Percentiles rank a stretch among this genome's conserved stretches.
phyloP scores from a whole-genome alignment of 78 protist genomes.

The Creolimax fragrantissima region DNA sequence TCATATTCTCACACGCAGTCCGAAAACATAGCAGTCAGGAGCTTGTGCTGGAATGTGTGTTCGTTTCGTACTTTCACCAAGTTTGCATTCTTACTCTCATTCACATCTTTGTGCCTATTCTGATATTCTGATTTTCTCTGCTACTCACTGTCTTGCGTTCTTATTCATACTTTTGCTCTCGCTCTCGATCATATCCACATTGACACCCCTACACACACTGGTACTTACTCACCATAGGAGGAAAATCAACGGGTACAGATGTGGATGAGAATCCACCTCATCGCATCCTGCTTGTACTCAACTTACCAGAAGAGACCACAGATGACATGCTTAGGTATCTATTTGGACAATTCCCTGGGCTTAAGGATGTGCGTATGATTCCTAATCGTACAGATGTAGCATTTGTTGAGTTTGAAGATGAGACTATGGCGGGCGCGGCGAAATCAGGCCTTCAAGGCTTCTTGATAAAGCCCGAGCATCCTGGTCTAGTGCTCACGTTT shows the following conservation, averaged over 20 bases:
- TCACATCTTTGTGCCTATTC: too few species aligned
- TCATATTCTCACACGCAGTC: too few species aligned
- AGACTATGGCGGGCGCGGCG: neutral
- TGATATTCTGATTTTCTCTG: too few species aligned
- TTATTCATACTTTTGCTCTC: too few species aligned
- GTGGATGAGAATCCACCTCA: constrained; percentile 12
- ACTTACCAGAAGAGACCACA: constrained; percentile 65
- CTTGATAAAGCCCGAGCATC: neutral
- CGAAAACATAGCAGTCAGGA: too few species aligned
- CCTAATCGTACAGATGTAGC: constrained; percentile 72
- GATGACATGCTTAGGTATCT: constrained; percentile 53
- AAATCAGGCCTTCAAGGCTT: neutral
- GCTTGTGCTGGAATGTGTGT: too few species aligned
- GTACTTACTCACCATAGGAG: too few species aligned
- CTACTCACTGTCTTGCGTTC: too few species aligned
- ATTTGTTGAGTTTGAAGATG: constrained; percentile 74
- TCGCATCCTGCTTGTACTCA: constrained; percentile 55
- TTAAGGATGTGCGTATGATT: constrained; percentile 64
- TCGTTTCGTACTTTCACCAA: too few species aligned
- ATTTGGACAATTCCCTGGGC: constrained; percentile 75
- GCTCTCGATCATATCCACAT: too few species aligned
- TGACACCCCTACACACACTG: too few species aligned
- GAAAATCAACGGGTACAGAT: neutral
- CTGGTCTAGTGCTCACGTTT: neutral
- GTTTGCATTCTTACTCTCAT: too few species aligned